Conservation (phyloP, 495 filamentous ascomycete species). For the Chaetomium tenue region DNA sequence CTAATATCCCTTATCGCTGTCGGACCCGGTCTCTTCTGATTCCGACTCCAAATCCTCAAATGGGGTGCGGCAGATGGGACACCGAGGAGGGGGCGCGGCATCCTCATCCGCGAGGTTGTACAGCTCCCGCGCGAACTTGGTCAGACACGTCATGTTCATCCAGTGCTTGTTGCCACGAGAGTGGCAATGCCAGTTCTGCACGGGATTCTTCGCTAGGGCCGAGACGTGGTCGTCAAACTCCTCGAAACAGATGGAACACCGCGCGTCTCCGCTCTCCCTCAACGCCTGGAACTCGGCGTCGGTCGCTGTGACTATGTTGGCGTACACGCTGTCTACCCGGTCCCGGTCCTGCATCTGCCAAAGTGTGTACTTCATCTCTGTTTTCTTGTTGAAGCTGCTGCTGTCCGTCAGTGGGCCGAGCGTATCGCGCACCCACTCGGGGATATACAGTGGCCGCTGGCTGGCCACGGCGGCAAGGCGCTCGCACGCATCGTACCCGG, state of each 20-base stretch:
- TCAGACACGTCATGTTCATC: background rate
- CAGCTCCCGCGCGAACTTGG: background rate
- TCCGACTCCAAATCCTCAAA: background rate
- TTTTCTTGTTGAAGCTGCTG: background rate
- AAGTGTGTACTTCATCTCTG: background rate
- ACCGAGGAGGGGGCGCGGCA: background rate
- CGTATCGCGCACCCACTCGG: background rate
- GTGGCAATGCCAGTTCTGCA: background rate
- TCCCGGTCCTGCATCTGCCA: background rate
- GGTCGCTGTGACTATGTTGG: background rate
- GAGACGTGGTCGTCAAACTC: background rate
- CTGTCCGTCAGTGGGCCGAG: background rate
- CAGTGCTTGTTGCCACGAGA: background rate
- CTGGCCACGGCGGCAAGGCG: background rate
- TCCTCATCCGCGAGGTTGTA: background rate
- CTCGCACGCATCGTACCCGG: background rate
- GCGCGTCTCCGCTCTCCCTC: background rate
- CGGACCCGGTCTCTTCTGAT: no score
- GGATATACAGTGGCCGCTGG: background rate
- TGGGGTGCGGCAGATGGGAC: background rate
- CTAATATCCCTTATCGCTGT: no score
- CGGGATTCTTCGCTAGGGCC: background rate
- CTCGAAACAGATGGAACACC: background rate
- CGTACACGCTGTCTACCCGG: background rate
- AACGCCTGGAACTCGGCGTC: background rate